Evolutionary conservation across 441 rosid genomes (phyloP).

Genomic region (Jatropha podagrica): DNA sequence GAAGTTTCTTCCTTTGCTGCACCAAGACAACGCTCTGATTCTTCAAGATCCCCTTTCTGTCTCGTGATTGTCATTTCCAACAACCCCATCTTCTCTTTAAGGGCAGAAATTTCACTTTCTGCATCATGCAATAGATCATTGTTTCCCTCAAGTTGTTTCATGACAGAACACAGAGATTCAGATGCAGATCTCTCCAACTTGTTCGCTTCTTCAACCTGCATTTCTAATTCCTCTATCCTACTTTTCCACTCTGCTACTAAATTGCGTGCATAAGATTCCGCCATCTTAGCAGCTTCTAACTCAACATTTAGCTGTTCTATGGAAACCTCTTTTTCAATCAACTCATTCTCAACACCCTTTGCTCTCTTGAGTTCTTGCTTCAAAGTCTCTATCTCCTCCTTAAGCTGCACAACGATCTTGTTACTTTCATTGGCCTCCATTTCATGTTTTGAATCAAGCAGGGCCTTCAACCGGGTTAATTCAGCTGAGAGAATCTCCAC

Average conservation of each 20-base stretch:
- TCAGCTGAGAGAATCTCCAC: slow-evolving; percentile 73
- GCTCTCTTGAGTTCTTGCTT: slow-evolving; percentile 57
- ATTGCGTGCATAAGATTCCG: slow-evolving; percentile 72
- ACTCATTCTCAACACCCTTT: slow-evolving; percentile 43
- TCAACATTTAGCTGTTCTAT: slow-evolving; percentile 78
- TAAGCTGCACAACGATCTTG: slow-evolving; percentile 46
- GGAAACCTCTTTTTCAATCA: slow-evolving; percentile 56
- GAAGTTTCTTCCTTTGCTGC: slow-evolving; percentile 50
- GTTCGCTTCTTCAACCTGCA: slow-evolving; percentile 53
- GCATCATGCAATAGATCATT: slow-evolving; percentile 62
- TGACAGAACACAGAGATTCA: slow-evolving; percentile 64
- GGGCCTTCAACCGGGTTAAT: slow-evolving; percentile 54
- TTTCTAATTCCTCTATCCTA: slow-evolving; percentile 62
- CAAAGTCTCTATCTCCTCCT: slow-evolving; percentile 53
- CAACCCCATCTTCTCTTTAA: slow-evolving; percentile 64
- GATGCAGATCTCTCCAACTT: slow-evolving; percentile 71
- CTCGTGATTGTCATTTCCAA: slow-evolving; percentile 63
- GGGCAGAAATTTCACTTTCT: slow-evolving; percentile 54
- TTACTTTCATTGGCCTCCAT: slow-evolving; percentile 49
- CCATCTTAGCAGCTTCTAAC: slow-evolving; percentile 80
- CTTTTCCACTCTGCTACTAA: slow-evolving; percentile 62
- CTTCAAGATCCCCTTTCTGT: slow-evolving; percentile 67
- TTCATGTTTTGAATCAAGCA: slow-evolving; percentile 65
- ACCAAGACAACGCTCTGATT: slow-evolving; percentile 42
- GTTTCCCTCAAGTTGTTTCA: slow-evolving; percentile 70